Base-by-base conservation (phyloP, 495 filamentous ascomycete genomes). In the Extremus antarcticus region DNA sequence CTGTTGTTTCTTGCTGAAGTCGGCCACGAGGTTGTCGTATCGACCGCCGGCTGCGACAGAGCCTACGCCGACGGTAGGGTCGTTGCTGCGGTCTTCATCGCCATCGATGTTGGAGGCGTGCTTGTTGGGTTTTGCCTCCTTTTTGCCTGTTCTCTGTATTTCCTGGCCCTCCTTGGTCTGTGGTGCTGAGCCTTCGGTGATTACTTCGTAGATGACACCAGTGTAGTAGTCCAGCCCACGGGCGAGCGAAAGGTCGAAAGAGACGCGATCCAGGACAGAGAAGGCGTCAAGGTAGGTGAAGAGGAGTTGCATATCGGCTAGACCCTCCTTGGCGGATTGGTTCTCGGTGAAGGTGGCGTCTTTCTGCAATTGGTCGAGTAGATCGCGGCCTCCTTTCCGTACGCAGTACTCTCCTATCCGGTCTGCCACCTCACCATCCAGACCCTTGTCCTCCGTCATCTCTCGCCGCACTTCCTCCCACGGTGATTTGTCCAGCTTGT, bases 141-240 rank as follows among this genome's bases (percentile, higher is more conserved):
- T 85, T 58, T 75, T 73, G 51, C 76, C 70, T 62, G 43, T 73
- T 20, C 23, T 65, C 61, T 79, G 76, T 23, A 70, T 47, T 46
- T 76, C 76, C 46, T 77, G 66, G 4, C 71, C 67, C 55, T 78
- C 74, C 1, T 72, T 63, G 25, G 71, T 67, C 23, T 72, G 68
- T 9, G 86, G 85, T 25, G 85, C 84, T 40, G 86, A 90, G 56
- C 86, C 86, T 68, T 90, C 87, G 15, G 88, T 91, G 55, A 90
- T 75, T 25, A 95, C 83, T 67, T 96, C 91, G 73, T 86, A 96
- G 68, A 97, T 96, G 48, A 95, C 75, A 43, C 89, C 88, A 1
- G 91, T 95, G 71, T 96, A 95, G 70, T 96, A 96, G 67, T 95
- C 90, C 29, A 96, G 76, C 25, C 86, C 88, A 58, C 89, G 82